These are phyloP conservation scores for Aristolochia contorta DNA, from an alignment of 164 flowering plant genomes.

Conservation along the genomic window DNA sequence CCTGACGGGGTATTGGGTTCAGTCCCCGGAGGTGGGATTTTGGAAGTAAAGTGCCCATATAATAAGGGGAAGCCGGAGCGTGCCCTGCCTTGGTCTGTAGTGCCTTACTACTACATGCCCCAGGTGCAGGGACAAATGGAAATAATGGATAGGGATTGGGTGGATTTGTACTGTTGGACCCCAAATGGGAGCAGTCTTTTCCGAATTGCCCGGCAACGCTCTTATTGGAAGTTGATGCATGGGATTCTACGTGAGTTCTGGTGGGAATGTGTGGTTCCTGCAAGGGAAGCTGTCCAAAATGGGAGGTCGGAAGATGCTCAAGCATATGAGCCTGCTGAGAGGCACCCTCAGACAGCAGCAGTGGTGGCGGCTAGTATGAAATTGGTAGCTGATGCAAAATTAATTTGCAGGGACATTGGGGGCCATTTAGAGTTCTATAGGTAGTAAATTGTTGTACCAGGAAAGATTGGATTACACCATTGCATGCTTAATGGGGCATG, in stretches of 20 bases:
- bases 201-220: constrained; percentile 52
- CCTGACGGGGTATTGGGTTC: constrained; percentile 86
- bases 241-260: constrained; percentile 79
- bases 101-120: constrained; percentile 97
- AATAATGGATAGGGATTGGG: constrained; percentile 87
- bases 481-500: no score
- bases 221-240: constrained; percentile 71
- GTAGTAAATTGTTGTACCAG: constrained; percentile 6
- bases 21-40: constrained; percentile 60
- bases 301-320: constrained; percentile 46
- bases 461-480: no score
- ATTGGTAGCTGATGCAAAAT: constrained; percentile 56
- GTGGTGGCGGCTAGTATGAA: constrained; percentile 45
- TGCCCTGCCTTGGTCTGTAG: constrained; percentile 68
- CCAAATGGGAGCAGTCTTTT: constrained; percentile 83
- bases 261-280: constrained; percentile 95
- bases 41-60: constrained; percentile 96
- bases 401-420: constrained; percentile 72
- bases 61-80: constrained; percentile 89
- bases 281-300: constrained; percentile 52
- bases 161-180: constrained; percentile 93
- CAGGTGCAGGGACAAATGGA: constrained; percentile 99
- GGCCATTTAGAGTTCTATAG: constrained; percentile 62
- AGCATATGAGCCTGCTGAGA: constrained; percentile 45
- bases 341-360: constrained; percentile 66